Evolutionary conservation across 1,284 basidiomycete genomes (phyloP).

Genomic region (Sporisorium scitamineum): DNA sequence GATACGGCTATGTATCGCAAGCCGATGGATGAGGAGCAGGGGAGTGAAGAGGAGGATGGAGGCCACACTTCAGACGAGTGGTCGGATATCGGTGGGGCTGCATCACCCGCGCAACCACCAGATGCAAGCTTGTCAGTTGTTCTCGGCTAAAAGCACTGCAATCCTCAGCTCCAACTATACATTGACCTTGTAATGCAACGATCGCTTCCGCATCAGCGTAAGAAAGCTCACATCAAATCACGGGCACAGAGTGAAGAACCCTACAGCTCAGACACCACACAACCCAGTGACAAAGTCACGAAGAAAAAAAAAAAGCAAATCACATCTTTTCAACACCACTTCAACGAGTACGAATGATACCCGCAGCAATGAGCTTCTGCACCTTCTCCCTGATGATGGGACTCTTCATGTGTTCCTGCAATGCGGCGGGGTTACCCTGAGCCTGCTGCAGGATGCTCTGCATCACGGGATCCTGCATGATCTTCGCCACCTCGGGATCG

Average conservation of each 20-base stretch:
- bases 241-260: neutral
- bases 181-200: too few relatives aligned
- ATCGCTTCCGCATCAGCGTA: neutral
- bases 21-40: neutral
- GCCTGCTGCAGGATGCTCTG: constrained; percentile 90
- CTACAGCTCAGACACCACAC: neutral
- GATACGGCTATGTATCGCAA: neutral
- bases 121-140: constrained; percentile 8
- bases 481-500: constrained; percentile 89
- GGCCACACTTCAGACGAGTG: constrained; percentile 50
- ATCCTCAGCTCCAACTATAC: too few relatives aligned
- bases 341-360: constrained; percentile 77
- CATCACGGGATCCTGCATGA: constrained; percentile 72
- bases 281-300: neutral
- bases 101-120: neutral
- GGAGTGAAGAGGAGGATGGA: neutral
- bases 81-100: constrained; percentile 49
- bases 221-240: neutral
- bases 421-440: constrained; percentile 85
- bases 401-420: constrained; percentile 98
- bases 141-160: constrained; percentile 11
- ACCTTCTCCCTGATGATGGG: constrained; percentile 81
- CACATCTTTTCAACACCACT: neutral
- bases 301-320: neutral
- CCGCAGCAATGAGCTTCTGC: constrained; percentile 91